Evolutionary conservation across 108 stramenopile species (phyloP).

Genomic region (Bacterosira constricta): DNA sequence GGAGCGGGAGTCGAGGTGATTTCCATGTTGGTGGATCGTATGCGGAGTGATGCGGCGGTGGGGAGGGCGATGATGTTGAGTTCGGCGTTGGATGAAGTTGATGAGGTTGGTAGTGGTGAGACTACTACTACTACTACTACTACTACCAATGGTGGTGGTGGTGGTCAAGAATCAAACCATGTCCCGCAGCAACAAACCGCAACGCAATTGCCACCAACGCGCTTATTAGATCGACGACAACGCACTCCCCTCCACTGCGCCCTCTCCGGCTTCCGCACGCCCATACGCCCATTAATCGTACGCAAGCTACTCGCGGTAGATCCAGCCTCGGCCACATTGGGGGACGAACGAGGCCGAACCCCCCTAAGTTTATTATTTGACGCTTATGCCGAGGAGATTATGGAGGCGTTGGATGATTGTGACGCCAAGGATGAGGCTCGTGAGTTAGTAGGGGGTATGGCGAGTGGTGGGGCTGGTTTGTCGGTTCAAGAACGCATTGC

Average conservation of each 20-base stretch:
- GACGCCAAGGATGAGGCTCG: slow-evolving; percentile 16
- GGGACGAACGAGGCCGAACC: slow-evolving; percentile 54
- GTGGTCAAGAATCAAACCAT: background rate
- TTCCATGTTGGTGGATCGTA: slow-evolving; percentile 37
- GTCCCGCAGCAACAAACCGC: background rate
- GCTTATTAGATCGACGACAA: slow-evolving; percentile 50
- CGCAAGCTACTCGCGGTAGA: slow-evolving; percentile 40
- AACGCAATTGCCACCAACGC: slow-evolving; percentile 24
- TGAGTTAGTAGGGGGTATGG: no score
- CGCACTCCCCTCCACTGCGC: slow-evolving; percentile 61
- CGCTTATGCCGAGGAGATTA: slow-evolving; percentile 60
- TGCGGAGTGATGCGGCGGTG: slow-evolving; percentile 28
- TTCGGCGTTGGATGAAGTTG: background rate
- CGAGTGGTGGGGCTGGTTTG: no score
- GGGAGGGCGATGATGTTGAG: background rate
- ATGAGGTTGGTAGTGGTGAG: no score
- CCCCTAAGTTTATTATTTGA: slow-evolving; percentile 51
- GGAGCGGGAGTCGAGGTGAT: slow-evolving; percentile 50
- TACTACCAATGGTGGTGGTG: background rate
- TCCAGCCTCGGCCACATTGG: slow-evolving; percentile 39
- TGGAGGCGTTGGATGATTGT: slow-evolving; percentile 52
- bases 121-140: background rate
- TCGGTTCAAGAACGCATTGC: no score
- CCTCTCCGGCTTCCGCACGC: slow-evolving; percentile 54
- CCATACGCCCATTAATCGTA: slow-evolving; percentile 49